phyloP scores from a whole-genome alignment of 768 basidiomycete genomes.

The Mycena indigotica region DNA sequence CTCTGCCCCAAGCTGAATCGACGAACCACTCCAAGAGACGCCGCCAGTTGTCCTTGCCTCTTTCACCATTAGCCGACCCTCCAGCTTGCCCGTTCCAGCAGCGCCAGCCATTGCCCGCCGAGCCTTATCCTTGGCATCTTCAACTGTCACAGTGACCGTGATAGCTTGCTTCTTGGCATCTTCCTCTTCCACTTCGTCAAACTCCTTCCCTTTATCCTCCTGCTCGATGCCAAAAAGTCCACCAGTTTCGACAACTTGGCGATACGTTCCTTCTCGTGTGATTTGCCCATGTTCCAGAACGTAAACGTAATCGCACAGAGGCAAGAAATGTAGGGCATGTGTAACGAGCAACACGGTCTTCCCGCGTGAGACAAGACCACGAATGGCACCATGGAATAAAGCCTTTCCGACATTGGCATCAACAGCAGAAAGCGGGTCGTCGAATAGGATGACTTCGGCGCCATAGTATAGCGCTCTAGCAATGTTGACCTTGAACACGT shows the following conservation, averaged over 20 bases:
- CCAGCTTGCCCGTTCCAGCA: slow-evolving; percentile 60
- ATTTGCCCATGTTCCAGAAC: slow-evolving; percentile 75
- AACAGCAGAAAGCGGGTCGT: slow-evolving; percentile 68
- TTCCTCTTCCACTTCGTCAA: slow-evolving; percentile 26
- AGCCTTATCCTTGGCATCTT: slow-evolving; percentile 29
- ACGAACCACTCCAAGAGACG: slow-evolving; percentile 51
- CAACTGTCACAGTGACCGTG: slow-evolving; percentile 25
- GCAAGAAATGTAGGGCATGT: slow-evolving; percentile 88
- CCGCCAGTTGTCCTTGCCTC: slow-evolving; percentile 69
- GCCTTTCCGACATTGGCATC: slow-evolving; percentile 76
- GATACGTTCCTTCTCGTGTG: slow-evolving; percentile 65
- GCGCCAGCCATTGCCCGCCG: slow-evolving; percentile 32
- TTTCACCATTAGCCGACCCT: slow-evolving; percentile 65
- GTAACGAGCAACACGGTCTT: slow-evolving; percentile 91
- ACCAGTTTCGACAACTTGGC: slow-evolving; percentile 46
- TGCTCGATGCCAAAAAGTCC: slow-evolving; percentile 65
- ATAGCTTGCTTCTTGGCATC: slow-evolving; percentile 21
- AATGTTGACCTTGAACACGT: slow-evolving; percentile 60
- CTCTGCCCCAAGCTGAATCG: neutral
- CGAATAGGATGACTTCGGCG: slow-evolving; percentile 62
- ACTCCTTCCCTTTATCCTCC: slow-evolving; percentile 35
- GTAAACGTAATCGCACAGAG: slow-evolving; percentile 84
- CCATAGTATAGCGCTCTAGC: slow-evolving; percentile 69
- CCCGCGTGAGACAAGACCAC: slow-evolving; percentile 44
- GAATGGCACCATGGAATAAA: slow-evolving; percentile 65